Percentiles rank a stretch among this genome's conserved stretches.
Evolutionary conservation across 768 basidiomycete species (phyloP).

Genomic region (Pholiota conissans): DNA sequence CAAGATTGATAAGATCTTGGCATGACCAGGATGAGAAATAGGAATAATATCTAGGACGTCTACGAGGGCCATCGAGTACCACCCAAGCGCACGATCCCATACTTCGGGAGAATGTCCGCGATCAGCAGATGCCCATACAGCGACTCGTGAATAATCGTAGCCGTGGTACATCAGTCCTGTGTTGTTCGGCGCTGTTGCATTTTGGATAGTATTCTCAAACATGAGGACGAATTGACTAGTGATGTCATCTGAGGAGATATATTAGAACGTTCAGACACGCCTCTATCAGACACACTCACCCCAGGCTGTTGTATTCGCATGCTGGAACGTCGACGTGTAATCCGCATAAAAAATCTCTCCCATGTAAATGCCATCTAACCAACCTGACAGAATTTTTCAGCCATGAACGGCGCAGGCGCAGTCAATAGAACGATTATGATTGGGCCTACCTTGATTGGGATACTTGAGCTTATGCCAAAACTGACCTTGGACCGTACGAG

Average conservation of each 20-base stretch:
- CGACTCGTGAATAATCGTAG: conserved; percentile 44
- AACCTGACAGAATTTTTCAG: conserved; percentile 28
- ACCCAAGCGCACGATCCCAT: conserved; percentile 48
- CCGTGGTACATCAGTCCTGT: conserved; percentile 49
- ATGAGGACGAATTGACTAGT: conserved; percentile 41
- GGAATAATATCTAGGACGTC: conserved; percentile 43
- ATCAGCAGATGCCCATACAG: conserved; percentile 44
- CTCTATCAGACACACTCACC: conserved; percentile 21
- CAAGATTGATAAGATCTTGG: conserved; percentile 31
- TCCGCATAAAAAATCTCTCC: conserved; percentile 43
- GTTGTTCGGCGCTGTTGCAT: conserved; percentile 34
- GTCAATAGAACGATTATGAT: not conserved
- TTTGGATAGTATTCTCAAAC: conserved; percentile 43
- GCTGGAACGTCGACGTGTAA: conserved; percentile 37
- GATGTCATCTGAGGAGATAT: conserved; percentile 34
- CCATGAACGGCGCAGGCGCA: too few species aligned
- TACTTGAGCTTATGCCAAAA: conserved; percentile 48
- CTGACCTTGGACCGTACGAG: conserved; percentile 44
- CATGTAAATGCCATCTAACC: conserved; percentile 50
- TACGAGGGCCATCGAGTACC: conserved; percentile 51
- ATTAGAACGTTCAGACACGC: conserved; percentile 4
- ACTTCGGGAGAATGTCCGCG: conserved; percentile 49
- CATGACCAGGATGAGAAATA: conserved; percentile 26
- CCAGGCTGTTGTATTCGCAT: conserved; percentile 37
- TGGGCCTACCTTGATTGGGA: conserved; percentile 39